Conservation (phyloP, 177 flowering plant species). For the Telopea speciosissima region DNA sequence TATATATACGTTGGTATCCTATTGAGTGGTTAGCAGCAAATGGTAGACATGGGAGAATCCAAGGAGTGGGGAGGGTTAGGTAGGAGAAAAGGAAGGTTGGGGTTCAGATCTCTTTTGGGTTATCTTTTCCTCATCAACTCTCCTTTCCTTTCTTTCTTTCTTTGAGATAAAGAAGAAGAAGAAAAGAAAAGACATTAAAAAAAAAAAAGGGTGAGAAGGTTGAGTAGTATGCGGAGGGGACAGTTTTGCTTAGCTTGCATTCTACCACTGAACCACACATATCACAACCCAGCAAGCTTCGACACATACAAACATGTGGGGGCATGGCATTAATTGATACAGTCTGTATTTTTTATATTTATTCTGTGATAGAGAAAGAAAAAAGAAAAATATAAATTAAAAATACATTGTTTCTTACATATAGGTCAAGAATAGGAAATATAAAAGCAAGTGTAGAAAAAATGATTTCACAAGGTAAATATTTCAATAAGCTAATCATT, state of each 20-base stretch:
- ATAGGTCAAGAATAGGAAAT: too few relatives aligned
- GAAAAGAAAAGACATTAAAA: not conserved
- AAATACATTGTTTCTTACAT: too few relatives aligned
- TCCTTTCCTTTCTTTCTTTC: constrained; percentile 17
- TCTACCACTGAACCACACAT: constrained; percentile 29
- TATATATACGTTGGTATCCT: too few relatives aligned
- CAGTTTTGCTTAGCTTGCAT: constrained; percentile 44
- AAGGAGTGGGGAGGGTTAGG: constrained; percentile 24
- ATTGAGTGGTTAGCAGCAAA: constrained; percentile 19
- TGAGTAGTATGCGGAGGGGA: constrained; percentile 4
- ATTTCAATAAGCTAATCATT: too few relatives aligned
- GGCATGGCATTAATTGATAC: not conserved
- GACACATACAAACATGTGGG: not conserved
- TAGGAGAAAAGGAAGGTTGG: constrained; percentile 19
- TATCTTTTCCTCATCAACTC: not conserved
- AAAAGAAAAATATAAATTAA: too few relatives aligned
- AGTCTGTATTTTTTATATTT: too few relatives aligned
- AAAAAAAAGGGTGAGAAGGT: too few relatives aligned
- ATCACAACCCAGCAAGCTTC: not conserved
- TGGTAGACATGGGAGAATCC: constrained; percentile 30
- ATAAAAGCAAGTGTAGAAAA: too few relatives aligned
- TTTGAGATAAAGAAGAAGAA: constrained; percentile 11
- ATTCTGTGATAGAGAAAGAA: too few relatives aligned
- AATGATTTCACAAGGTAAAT: too few relatives aligned
- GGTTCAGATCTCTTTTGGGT: constrained; percentile 3